Conservation (phyloP, 192 early-diverging fungal genomes). For the Rhizoclosmatium sp. region DNA sequence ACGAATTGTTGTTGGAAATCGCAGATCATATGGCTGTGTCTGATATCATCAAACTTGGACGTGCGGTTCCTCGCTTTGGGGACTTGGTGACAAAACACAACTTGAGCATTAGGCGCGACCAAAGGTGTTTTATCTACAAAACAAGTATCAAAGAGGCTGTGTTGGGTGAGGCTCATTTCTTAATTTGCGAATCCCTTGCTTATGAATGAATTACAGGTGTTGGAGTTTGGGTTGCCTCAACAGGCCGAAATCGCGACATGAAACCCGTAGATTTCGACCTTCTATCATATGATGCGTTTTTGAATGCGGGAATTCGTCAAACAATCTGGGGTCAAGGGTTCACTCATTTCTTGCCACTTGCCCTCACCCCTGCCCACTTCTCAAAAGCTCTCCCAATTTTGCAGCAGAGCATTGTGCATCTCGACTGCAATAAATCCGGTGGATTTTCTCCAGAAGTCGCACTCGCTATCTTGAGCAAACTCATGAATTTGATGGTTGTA, state of each 20-base stretch:
- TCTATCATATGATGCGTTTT: conserved; percentile 27
- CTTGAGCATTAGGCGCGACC: conserved; percentile 18
- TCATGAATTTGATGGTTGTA: conserved; percentile 43
- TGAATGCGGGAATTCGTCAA: neutral
- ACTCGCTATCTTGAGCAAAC: conserved; percentile 6
- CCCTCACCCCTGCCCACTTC: conserved; percentile 19
- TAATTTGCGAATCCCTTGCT: neutral
- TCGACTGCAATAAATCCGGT: neutral
- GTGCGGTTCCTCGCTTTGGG: conserved; percentile 11
- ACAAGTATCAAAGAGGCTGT: conserved; percentile 18
- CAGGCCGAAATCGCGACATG: conserved; percentile 29
- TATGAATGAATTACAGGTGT: conserved; percentile 10
- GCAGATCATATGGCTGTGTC: conserved; percentile 24
- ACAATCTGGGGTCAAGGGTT: conserved; percentile 33
- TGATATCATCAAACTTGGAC: conserved; percentile 18
- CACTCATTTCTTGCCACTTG: conserved; percentile 33
- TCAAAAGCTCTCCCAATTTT: conserved; percentile 15
- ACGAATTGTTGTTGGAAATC: conserved; percentile 20
- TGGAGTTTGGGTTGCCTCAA: conserved; percentile 21
- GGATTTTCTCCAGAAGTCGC: conserved; percentile 19
- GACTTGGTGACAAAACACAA: conserved; percentile 12
- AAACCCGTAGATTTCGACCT: conserved; percentile 34
- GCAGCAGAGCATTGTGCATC: neutral
- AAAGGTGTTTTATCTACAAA: conserved; percentile 29
- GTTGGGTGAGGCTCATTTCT: conserved; percentile 16